Evolutionary conservation across 345 rosid species (phyloP).

Genomic region (Alliaria petiolata): DNA sequence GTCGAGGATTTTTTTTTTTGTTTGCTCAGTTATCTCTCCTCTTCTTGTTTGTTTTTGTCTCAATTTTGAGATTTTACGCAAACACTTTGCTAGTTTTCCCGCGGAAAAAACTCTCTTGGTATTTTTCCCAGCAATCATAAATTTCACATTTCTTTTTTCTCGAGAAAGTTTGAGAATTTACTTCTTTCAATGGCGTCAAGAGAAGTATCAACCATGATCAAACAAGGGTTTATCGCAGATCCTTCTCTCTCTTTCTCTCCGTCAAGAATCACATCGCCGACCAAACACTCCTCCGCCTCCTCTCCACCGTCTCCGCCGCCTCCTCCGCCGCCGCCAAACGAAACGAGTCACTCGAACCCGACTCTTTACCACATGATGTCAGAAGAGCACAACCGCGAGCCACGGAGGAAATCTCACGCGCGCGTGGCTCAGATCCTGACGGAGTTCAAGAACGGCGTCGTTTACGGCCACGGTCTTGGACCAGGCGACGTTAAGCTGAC

Average conservation of each 20-base stretch:
- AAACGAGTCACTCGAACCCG: constrained; percentile 33
- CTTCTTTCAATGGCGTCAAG: constrained; percentile 55
- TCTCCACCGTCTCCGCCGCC: constrained; percentile 38
- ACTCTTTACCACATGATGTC: constrained; percentile 97
- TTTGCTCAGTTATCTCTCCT: background rate
- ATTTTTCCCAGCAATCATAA: constrained; percentile 2
- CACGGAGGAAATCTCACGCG: constrained; percentile 50
- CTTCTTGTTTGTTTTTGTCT: constrained; percentile 8
- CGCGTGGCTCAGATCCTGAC: constrained; percentile 55
- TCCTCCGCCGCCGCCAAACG: constrained; percentile 26
- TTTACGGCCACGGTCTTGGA: constrained; percentile 29
- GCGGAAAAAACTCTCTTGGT: constrained; percentile 3
- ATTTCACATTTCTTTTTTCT: background rate
- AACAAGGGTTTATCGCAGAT: constrained; percentile 75
- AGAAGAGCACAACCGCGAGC: constrained; percentile 58
- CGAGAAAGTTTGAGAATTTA: constrained; percentile 13
- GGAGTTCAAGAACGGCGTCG: constrained; percentile 45
- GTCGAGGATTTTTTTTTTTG: background rate
- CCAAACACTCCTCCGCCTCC: constrained; percentile 38
- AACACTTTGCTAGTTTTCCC: constrained; percentile 13
- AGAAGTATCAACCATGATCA: constrained; percentile 77
- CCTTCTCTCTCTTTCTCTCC: constrained; percentile 63
- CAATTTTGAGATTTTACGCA: background rate
- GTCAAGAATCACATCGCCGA: constrained; percentile 37
- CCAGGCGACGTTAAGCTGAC: constrained; percentile 79